A percentile compares a stretch with the other conserved stretches of the same genome.
These are phyloP conservation scores for Castanospermum australe DNA, from an alignment of 306 rosid species.

Conservation along the genomic window DNA sequence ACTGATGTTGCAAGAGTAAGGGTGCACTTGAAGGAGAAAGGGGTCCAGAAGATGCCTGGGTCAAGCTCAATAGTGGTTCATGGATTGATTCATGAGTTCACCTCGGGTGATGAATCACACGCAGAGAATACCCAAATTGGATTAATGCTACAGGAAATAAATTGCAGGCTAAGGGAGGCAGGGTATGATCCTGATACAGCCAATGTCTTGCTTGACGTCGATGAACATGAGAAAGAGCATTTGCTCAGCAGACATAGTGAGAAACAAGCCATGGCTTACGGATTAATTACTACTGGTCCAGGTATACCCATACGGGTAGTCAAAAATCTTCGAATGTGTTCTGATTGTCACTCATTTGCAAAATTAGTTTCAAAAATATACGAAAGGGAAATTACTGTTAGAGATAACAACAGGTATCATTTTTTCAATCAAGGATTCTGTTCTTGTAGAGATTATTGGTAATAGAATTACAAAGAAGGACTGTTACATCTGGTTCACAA, in stretches of 20 bases:
- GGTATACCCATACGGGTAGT: constrained; percentile 59
- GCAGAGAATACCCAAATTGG: constrained; percentile 38
- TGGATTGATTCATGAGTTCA: constrained; percentile 71
- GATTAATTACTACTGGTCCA: constrained; percentile 52
- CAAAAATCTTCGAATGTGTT: constrained; percentile 78
- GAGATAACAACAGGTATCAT: constrained; percentile 73
- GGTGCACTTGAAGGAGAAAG: constrained; percentile 62
- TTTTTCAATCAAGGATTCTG: constrained; percentile 63
- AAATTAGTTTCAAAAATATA: constrained; percentile 60
- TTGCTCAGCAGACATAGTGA: constrained; percentile 73
- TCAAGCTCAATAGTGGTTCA: constrained; percentile 61
- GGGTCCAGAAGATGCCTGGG: constrained; percentile 64
- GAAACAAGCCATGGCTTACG: constrained; percentile 79
- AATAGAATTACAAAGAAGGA: constrained; percentile 5
- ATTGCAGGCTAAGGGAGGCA: constrained; percentile 46
- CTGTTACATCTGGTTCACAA: constrained; percentile 2
- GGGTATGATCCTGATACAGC: constrained; percentile 77
- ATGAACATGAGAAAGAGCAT: constrained; percentile 59
- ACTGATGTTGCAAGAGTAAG: constrained; percentile 80
- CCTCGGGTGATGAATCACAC: constrained; percentile 63
- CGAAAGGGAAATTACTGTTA: constrained; percentile 56
- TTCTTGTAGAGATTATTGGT: constrained; percentile 80
- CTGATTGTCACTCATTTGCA: constrained; percentile 77
- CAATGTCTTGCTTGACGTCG: constrained; percentile 74
- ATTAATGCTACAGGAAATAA: constrained; percentile 63